A percentile compares a stretch with the other conserved stretches of the same genome.
Conservation (phyloP, 306 rosid genomes). For the Cercis canadensis region DNA sequence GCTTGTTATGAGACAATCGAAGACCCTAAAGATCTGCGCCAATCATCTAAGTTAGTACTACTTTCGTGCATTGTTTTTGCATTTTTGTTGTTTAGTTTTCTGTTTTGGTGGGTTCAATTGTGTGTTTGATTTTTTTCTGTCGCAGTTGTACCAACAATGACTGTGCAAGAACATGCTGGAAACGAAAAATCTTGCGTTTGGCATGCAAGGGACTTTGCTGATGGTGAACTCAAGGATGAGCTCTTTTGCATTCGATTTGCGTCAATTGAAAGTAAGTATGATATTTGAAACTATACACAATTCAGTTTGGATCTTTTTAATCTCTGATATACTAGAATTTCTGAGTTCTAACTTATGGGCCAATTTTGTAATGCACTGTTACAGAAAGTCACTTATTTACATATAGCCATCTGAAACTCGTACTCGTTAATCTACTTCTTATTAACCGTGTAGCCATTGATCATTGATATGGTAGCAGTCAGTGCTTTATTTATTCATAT, state of each 20-base stretch:
- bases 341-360: background rate
- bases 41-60: conserved; percentile 80
- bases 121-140: background rate
- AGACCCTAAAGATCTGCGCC: conserved; percentile 99
- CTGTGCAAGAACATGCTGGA: conserved; percentile 94
- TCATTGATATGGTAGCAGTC: no score
- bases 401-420: no score
- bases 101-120: conserved; percentile 10
- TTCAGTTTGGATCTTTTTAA: background rate
- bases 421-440: no score
- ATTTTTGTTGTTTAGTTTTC: background rate
- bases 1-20: conserved; percentile 96
- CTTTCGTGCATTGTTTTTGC: background rate
- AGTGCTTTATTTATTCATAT: no score
- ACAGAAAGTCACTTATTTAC: no score
- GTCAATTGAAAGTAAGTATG: conserved; percentile 84
- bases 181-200: conserved; percentile 94
- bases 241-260: conserved; percentile 96
- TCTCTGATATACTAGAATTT: background rate
- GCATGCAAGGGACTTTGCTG: conserved; percentile 96
- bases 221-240: conserved; percentile 94
- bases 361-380: no score
- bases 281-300: background rate
- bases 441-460: no score
- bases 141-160: conserved; percentile 76